Conservation (phyloP, 805 yeast genomes). For the Candida chilensis region DNA sequence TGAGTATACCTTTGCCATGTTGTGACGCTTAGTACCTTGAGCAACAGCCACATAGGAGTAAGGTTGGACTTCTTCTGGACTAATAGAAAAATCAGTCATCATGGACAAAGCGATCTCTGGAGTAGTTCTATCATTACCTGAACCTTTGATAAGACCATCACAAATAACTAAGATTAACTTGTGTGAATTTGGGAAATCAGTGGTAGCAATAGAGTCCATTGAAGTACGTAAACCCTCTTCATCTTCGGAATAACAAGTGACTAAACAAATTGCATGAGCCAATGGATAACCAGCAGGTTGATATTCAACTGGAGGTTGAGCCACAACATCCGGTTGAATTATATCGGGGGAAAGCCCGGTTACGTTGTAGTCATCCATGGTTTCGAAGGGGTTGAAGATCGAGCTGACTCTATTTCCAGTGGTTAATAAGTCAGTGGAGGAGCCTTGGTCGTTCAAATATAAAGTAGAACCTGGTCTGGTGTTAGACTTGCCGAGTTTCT, state of each 20-base stretch:
- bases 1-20: conserved; percentile 94
- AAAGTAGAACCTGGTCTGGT: conserved; percentile 18
- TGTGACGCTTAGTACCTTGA: conserved; percentile 88
- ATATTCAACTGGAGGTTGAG: conserved; percentile 85
- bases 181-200: conserved; percentile 93
- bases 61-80: conserved; percentile 69
- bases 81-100: conserved; percentile 73
- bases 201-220: conserved; percentile 86
- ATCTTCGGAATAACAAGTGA: conserved; percentile 94
- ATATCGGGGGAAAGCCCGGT: conserved; percentile 47
- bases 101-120: conserved; percentile 83
- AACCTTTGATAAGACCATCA: conserved; percentile 92
- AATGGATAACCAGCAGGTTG: conserved; percentile 84
- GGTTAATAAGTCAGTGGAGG: conserved; percentile 23
- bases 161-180: conserved; percentile 79
- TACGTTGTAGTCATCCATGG: conserved; percentile 22
- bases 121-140: conserved; percentile 81
- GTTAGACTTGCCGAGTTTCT: conserved; percentile 7
- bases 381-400: conserved; percentile 20
- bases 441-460: conserved; percentile 17
- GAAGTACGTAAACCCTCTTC: conserved; percentile 80
- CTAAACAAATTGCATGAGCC: conserved; percentile 63
- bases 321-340: conserved; percentile 70
- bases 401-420: conserved; percentile 16
- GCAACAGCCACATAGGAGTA: conserved; percentile 94